Base-by-base conservation (phyloP, 2,329 filamentous ascomycete species). In the Colletotrichum godetiae region DNA sequence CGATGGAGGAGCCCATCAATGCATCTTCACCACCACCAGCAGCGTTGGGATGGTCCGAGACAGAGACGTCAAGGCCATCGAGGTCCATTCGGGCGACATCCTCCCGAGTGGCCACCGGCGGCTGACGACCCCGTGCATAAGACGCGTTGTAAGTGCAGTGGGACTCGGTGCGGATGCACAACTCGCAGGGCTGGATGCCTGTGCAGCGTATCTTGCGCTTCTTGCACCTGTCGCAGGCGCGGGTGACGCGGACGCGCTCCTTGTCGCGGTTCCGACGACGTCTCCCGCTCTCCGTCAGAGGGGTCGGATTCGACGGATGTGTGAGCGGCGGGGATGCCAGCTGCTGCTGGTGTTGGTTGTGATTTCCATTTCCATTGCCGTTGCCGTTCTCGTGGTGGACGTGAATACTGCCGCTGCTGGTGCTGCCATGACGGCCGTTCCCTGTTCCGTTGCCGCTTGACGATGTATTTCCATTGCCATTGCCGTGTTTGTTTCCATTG, bases 171-270 rank as follows among this genome's bases (percentile, higher is more conserved):
- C 80, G 81, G 58, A 78, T 79, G 68, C 80, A 82, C 8, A 79
- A 77, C 19, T 80, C 80, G 59, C 80, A 82, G 0, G 80, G 80
- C 52, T 81, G 78, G 0, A 76, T 78, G 0, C 80, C 80, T 0
- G 78, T 81, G 29, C 80, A 82, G 68, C 81, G 81, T 66, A 81
- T 82, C 73, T 82, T 82, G 62, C 82, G 86, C 85, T 81, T 85
- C 78, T 87, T 87, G 78, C 85, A 87, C 67, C 82, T 79, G 78
- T 87, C 85, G 76, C 86, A 87, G 22, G 86, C 86, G 33, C 86
- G 81, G 70, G 83, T 87, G 62, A 86, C 86, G 63, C 85, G 81
- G 27, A 81, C 80, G 22, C 84, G 77, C 62, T 84, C 83, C 33
- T 68, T 69, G 55, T 73, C 61, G 33, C 77, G 68, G 63, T 67